Conservation (phyloP, 352 stramenopile genomes). For the Globisporangium ultimum region DNA sequence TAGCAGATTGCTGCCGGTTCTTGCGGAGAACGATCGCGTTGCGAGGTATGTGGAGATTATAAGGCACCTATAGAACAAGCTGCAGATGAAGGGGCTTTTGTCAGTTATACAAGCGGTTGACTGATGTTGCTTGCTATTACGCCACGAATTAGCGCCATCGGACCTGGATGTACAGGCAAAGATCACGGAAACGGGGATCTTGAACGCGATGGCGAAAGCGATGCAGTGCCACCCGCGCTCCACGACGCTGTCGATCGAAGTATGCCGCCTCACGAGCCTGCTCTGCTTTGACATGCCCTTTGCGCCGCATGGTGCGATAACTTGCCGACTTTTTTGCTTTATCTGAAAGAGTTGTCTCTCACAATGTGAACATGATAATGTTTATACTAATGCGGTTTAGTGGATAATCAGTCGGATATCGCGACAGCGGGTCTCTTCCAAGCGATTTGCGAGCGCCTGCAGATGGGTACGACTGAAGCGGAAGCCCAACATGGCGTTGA, state of each 20-base stretch:
- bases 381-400: constrained; percentile 13
- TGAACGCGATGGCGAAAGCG: constrained; percentile 28
- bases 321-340: neutral
- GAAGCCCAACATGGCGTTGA: constrained; percentile 23
- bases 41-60: constrained; percentile 26
- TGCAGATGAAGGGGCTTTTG: no score
- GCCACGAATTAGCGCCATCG: constrained; percentile 24
- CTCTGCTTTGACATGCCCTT: constrained; percentile 53
- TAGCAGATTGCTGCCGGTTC: constrained; percentile 41
- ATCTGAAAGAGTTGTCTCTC: neutral
- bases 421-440: constrained; percentile 25
- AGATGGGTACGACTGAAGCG: constrained; percentile 12
- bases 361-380: neutral
- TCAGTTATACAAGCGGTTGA: neutral
- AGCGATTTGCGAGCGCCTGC: constrained; percentile 23
- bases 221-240: constrained; percentile 23
- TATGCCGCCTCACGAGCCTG: constrained; percentile 33
- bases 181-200: constrained; percentile 39
- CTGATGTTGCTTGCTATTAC: neutral
- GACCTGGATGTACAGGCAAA: constrained; percentile 57
- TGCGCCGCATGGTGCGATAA: constrained; percentile 35
- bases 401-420: constrained; percentile 57
- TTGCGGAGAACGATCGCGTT: constrained; percentile 43
- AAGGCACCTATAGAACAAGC: no score
- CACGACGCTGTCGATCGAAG: constrained; percentile 27